Conservation (phyloP, 164 flowering plant genomes). For the Protea cynaroides region DNA sequence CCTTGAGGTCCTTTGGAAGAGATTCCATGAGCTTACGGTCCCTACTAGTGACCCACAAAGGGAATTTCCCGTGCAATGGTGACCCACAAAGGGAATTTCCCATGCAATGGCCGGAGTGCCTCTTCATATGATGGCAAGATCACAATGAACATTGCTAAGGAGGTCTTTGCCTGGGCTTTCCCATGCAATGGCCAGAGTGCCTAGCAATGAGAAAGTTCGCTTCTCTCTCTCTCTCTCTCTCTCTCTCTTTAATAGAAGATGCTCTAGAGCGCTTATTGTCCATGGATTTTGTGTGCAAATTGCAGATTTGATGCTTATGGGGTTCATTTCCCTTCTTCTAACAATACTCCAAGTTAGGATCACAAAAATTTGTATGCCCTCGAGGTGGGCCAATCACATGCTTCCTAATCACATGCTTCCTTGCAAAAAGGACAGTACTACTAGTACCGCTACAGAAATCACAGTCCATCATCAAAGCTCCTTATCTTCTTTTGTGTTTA, state of each 20-base stretch:
- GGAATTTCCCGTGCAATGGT: too few relatives aligned
- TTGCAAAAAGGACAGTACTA: constrained; percentile 25
- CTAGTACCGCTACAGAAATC: background rate
- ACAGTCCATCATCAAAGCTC: constrained; percentile 20
- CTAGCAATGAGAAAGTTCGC: constrained; percentile 74
- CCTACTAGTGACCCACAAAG: too few relatives aligned
- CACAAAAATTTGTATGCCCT: constrained; percentile 42
- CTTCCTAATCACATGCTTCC: too few relatives aligned
- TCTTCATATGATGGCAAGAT: too few relatives aligned
- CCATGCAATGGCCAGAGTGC: too few relatives aligned
- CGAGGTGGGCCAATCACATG: constrained; percentile 21
- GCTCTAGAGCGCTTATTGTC: background rate
- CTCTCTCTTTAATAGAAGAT: too few relatives aligned
- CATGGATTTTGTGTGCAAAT: background rate
- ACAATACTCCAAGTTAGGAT: constrained; percentile 47
- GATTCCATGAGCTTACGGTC: too few relatives aligned
- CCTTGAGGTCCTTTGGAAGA: too few relatives aligned
- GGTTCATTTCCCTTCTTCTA: constrained; percentile 72
- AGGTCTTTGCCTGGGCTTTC: too few relatives aligned
- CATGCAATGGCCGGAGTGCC: too few relatives aligned
- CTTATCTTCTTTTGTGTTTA: constrained; percentile 10
- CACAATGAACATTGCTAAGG: too few relatives aligned
- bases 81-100: too few relatives aligned
- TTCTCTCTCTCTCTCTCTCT: constrained; percentile 1
- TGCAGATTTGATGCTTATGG: constrained; percentile 87